phyloP scores from a whole-genome alignment of 1,139 yeast species.

The Debaryomycetaceae sp. region DNA sequence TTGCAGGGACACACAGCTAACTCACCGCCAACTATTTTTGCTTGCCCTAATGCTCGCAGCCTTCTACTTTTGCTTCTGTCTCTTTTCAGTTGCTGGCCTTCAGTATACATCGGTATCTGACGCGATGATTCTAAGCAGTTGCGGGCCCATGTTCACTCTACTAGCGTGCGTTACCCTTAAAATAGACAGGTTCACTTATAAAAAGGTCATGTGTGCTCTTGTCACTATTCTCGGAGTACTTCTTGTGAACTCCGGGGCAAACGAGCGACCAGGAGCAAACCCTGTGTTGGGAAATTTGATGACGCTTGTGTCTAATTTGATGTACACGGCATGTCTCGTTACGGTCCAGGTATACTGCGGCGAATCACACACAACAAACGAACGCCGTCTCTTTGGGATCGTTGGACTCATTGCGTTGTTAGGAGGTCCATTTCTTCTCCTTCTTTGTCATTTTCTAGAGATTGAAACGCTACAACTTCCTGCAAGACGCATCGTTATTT shows the following conservation, averaged over 20 bases:
- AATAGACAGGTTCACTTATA: constrained; percentile 32
- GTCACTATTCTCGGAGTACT: constrained; percentile 37
- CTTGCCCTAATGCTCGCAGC: constrained; percentile 30
- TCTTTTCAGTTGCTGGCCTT: constrained; percentile 28
- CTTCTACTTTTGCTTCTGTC: constrained; percentile 33
- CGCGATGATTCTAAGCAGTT: constrained; percentile 40
- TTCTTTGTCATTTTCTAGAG: constrained; percentile 19
- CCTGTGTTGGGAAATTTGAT: constrained; percentile 35
- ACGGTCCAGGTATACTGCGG: constrained; percentile 36
- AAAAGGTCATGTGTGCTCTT: constrained; percentile 33
- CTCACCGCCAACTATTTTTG: constrained; percentile 17
- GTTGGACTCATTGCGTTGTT: constrained; percentile 33
- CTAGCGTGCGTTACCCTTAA: constrained; percentile 28
- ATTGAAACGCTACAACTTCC: constrained; percentile 37
- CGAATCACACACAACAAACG: constrained; percentile 33
- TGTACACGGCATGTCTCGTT: constrained; percentile 36
- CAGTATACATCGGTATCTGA: constrained; percentile 44
- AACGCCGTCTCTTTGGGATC: constrained; percentile 35
- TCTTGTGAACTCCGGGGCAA: constrained; percentile 29
- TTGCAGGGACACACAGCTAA: constrained; percentile 9
- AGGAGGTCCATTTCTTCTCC: constrained; percentile 27
- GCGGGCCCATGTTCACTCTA: constrained; percentile 42
- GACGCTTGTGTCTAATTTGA: constrained; percentile 36
- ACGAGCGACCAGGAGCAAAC: constrained; percentile 15
- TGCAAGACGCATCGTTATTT: constrained; percentile 19